These are phyloP conservation scores for Lasiodiplodia theobromae DNA, from an alignment of 2,329 filamentous ascomycete genomes.

Conservation along the genomic window DNA sequence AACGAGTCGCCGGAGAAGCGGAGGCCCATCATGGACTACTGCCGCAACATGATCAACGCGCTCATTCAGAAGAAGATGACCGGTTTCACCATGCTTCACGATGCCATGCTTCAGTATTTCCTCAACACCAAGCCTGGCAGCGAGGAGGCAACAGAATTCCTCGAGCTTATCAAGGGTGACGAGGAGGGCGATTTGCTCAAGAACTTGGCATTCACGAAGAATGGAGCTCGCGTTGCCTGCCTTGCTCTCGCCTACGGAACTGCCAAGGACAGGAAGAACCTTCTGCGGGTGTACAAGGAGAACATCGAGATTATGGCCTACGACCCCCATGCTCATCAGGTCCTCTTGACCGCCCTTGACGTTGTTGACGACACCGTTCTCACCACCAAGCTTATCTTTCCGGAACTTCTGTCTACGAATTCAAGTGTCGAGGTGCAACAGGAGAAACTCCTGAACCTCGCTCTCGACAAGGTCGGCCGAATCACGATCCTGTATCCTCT, in stretches of 20 bases:
- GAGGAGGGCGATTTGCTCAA: slow-evolving; percentile 80
- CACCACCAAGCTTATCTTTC: slow-evolving; percentile 82
- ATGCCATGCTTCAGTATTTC: slow-evolving; percentile 98
- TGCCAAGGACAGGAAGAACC: slow-evolving; percentile 90
- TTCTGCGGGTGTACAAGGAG: slow-evolving; percentile 89
- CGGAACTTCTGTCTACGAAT: slow-evolving; percentile 72
- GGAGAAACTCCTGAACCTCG: slow-evolving; percentile 69
- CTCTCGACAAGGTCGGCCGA: slow-evolving; percentile 70
- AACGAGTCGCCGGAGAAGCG: slow-evolving; percentile 83
- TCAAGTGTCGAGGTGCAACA: slow-evolving; percentile 54
- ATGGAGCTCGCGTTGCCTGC: slow-evolving; percentile 81
- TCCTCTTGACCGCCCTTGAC: slow-evolving; percentile 87
- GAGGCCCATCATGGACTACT: slow-evolving; percentile 81
- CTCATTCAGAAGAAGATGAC: slow-evolving; percentile 96
- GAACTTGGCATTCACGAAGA: slow-evolving; percentile 95
- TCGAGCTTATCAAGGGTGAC: slow-evolving; percentile 90
- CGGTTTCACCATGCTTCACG: slow-evolving; percentile 96
- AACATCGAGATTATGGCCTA: slow-evolving; percentile 84
- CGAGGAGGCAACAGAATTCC: slow-evolving; percentile 83
- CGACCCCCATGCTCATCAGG: slow-evolving; percentile 77
- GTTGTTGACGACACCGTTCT: slow-evolving; percentile 94
- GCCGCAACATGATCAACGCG: slow-evolving; percentile 87
- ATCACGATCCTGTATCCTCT: slow-evolving; percentile 82
- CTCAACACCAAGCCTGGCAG: slow-evolving; percentile 77
- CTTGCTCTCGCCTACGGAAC: slow-evolving; percentile 82